Percentiles rank a stretch among this genome's conserved stretches.
phyloP scores from a whole-genome alignment of 176 grass and related monocot species.

The Saccharum spontaneum region DNA sequence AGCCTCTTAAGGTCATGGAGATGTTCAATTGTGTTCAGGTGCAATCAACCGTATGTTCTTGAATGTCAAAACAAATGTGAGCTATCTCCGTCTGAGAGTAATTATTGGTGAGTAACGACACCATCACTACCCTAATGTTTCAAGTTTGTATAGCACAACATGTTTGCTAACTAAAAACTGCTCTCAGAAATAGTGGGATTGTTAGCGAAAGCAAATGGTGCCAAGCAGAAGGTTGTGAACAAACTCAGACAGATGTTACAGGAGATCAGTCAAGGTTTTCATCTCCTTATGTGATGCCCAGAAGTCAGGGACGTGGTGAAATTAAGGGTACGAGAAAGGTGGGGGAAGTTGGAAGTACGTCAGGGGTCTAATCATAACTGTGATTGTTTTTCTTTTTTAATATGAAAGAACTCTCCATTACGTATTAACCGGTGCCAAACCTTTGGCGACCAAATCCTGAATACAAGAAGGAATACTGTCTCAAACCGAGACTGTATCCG shows the following conservation, averaged over 20 bases:
- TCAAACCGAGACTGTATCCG: too few species aligned
- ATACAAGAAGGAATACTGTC: too few species aligned
- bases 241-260: conserved; percentile 47
- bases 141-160: background rate
- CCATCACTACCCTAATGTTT: background rate
- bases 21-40: conserved; percentile 47
- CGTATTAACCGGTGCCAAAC: too few species aligned
- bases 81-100: conserved; percentile 63
- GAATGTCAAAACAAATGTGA: conserved; percentile 52
- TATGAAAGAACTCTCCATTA: too few species aligned
- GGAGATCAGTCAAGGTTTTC: background rate
- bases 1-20: background rate
- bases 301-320: background rate
- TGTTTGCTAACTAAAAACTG: background rate
- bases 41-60: conserved; percentile 29
- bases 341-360: background rate
- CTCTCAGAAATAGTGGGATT: conserved; percentile 50
- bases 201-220: conserved; percentile 44
- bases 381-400: too few species aligned
- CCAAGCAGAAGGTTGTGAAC: conserved; percentile 28
- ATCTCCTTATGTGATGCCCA: background rate
- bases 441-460: too few species aligned
- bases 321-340: background rate
- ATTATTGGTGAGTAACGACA: conserved; percentile 50
- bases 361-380: background rate